These are phyloP conservation scores for Xylaria curta DNA, from an alignment of 495 filamentous ascomycete species.

Conservation along the genomic window DNA sequence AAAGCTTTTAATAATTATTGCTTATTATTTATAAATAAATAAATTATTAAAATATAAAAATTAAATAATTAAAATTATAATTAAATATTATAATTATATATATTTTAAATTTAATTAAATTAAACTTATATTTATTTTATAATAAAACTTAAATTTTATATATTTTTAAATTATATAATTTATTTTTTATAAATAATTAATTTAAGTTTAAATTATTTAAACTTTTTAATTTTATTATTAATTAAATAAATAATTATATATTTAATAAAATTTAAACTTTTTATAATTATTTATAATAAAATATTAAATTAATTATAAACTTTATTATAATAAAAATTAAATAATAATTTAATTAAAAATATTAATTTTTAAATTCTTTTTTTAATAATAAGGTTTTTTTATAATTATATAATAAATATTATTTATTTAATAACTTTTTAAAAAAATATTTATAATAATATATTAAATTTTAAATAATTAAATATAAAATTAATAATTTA, in stretches of 20 bases:
- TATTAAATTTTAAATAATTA: not conserved
- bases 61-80: no score
- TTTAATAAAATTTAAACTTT: not conserved
- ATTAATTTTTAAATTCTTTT: not conserved
- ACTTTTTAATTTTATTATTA: not conserved
- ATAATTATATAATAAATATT: not conserved
- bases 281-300: no score
- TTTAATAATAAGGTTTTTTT: not conserved
- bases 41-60: no score
- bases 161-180: no score
- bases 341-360: not conserved
- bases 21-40: constrained; percentile 13
- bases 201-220: not conserved
- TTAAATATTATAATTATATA: no score
- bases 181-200: no score
- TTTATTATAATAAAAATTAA: no score
- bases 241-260: not conserved
- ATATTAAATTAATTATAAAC: no score
- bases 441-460: not conserved
- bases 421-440: not conserved
- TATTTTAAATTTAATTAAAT: no score
- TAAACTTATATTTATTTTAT: no score
- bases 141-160: no score
- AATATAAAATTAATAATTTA: not conserved
- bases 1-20: constrained; percentile 3